Evolutionary conservation across 2,329 filamentous ascomycete species (phyloP).

Genomic region (Alternaria dauci): DNA sequence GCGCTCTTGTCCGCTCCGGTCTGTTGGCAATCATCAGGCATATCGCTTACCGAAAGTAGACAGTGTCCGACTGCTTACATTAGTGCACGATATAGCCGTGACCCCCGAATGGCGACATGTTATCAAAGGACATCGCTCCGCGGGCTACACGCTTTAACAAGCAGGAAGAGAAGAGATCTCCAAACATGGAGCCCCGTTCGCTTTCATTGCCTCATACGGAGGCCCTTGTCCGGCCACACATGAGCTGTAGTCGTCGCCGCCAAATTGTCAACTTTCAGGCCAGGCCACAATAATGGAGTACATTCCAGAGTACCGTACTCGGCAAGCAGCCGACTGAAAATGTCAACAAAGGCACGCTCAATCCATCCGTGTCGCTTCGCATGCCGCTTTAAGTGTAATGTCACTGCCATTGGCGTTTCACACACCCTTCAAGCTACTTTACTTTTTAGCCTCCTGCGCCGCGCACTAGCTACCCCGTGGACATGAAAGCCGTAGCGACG

Average conservation of each 20-base stretch:
- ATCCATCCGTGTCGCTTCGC: slow-evolving; percentile 9
- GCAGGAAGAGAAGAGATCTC: slow-evolving; percentile 10
- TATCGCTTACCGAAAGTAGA: slow-evolving; percentile 14
- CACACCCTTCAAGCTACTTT: slow-evolving; percentile 9
- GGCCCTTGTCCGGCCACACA: neutral
- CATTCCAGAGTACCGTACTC: slow-evolving; percentile 20
- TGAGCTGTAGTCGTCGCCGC: neutral
- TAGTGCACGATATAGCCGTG: slow-evolving; percentile 11
- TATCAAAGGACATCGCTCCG: neutral
- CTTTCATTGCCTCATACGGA: slow-evolving; percentile 6
- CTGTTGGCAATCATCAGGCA: slow-evolving; percentile 6
- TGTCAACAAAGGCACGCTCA: slow-evolving; percentile 14
- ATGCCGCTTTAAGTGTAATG: slow-evolving; percentile 16
- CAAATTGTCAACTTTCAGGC: neutral
- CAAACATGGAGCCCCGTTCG: slow-evolving; percentile 3
- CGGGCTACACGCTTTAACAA: slow-evolving; percentile 4
- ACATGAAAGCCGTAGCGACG: slow-evolving; percentile 7
- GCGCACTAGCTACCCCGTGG: slow-evolving; percentile 21
- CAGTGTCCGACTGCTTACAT: slow-evolving; percentile 5
- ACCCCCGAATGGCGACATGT: slow-evolving; percentile 1
- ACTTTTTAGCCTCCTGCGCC: slow-evolving; percentile 16
- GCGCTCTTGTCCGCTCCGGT: slow-evolving; percentile 17
- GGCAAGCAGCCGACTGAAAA: slow-evolving; percentile 19
- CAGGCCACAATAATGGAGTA: slow-evolving; percentile 2
- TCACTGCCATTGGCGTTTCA: slow-evolving; percentile 9